Conservation (phyloP, 2,329 filamentous ascomycete genomes). For the Scolecobasidium constrictum region DNA sequence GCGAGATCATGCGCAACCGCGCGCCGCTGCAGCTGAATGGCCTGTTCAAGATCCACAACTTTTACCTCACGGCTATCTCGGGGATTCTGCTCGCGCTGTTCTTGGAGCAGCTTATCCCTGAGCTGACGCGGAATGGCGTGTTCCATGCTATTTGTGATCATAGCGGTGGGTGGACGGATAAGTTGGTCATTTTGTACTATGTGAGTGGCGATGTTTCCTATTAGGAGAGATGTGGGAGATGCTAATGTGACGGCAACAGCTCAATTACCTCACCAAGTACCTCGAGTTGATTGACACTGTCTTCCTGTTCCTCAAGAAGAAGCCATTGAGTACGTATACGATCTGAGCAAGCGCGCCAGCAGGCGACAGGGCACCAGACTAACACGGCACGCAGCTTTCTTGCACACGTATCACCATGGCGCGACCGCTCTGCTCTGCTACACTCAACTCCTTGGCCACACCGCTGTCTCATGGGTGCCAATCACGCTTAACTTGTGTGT, state of each 20-base stretch:
- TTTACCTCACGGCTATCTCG: constrained; percentile 82
- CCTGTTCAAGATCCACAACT: constrained; percentile 93
- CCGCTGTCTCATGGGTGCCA: constrained; percentile 87
- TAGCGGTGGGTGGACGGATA: constrained; percentile 86
- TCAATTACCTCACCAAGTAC: constrained; percentile 98
- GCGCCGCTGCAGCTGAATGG: constrained; percentile 77
- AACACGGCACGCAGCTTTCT: constrained; percentile 56
- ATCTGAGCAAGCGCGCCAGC: background rate
- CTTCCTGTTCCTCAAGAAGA: constrained; percentile 99
- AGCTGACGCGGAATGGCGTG: constrained; percentile 65
- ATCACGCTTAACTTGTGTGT: constrained; percentile 89
- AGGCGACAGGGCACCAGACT: constrained; percentile 1
- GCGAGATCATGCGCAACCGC: constrained; percentile 82
- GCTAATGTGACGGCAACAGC: constrained; percentile 43
- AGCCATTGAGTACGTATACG: constrained; percentile 61
- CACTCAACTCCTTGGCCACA: constrained; percentile 88
- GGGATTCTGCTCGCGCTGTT: constrained; percentile 72
- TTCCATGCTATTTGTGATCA: constrained; percentile 80
- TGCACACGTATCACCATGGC: constrained; percentile 98
- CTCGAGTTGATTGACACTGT: constrained; percentile 90
- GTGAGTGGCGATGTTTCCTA: constrained; percentile 43
- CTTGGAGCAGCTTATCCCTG: constrained; percentile 82
- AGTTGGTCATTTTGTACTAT: constrained; percentile 90
- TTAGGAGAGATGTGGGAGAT: constrained; percentile 2
- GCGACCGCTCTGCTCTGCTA: constrained; percentile 96